A percentile compares a stretch with the other conserved stretches of the same genome.
phyloP scores from a whole-genome alignment of 139 green algal species.

The Gonium pectorale region DNA sequence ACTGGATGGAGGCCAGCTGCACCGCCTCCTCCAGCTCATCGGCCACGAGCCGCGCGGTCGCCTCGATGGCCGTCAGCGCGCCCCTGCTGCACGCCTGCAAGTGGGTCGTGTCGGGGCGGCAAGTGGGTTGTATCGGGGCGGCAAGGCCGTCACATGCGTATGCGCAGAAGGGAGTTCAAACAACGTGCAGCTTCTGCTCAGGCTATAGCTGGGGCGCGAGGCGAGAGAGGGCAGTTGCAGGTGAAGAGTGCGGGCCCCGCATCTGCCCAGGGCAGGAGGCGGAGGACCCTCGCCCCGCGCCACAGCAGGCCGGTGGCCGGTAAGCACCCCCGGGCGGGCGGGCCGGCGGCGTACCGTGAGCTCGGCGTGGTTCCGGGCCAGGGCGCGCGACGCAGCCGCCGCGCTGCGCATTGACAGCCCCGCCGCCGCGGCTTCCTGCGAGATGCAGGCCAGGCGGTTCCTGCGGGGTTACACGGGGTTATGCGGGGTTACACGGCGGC shows the following conservation, averaged over 20 bases:
- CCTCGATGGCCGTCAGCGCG: not conserved
- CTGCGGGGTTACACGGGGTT: not conserved
- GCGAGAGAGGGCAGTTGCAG: not conserved
- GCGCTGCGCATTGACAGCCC: not conserved
- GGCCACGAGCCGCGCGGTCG: not conserved
- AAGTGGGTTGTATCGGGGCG: too few species aligned
- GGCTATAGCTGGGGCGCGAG: not conserved
- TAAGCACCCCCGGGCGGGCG: too few species aligned
- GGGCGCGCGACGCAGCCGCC: not conserved
- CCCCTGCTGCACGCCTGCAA: constrained; percentile 17
- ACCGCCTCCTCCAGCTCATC: constrained; percentile 40
- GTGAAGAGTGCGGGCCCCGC: too few species aligned
- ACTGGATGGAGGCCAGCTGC: constrained; percentile 20
- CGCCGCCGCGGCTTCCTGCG: not conserved
- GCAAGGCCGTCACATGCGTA: too few species aligned
- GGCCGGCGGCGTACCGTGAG: not conserved
- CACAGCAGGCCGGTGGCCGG: too few species aligned
- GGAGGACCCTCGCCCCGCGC: too few species aligned
- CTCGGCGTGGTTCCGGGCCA: constrained; percentile 27
- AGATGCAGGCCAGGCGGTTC: not conserved
- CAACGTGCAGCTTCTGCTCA: not conserved
- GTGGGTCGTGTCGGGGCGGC: not conserved
- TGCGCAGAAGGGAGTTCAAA: not conserved
- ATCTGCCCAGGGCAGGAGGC: too few species aligned
- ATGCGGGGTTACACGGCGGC: too few species aligned